Percentiles rank a stretch among this genome's conserved stretches.
Evolutionary conservation across 1,284 basidiomycete genomes (phyloP).

Genomic region (Abortiporus biennis): DNA sequence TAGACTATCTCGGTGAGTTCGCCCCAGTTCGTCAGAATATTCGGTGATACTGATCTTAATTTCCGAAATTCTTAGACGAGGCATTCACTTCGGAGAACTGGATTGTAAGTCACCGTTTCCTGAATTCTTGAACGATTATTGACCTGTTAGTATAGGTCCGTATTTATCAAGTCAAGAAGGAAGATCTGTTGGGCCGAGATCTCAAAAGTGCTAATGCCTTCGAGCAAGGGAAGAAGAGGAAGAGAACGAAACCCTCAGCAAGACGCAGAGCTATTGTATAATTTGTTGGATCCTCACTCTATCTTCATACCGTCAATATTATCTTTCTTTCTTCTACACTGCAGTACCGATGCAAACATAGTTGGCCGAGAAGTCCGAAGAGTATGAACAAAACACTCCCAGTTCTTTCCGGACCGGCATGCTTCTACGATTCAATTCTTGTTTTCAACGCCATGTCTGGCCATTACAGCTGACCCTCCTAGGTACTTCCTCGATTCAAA

Average conservation of each 20-base stretch:
- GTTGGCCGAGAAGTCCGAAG: no score
- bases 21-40: constrained; percentile 1
- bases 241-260: constrained; percentile 59
- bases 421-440: no score
- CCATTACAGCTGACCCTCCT: no score
- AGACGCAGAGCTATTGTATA: constrained; percentile 48
- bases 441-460: no score
- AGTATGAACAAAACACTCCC: no score
- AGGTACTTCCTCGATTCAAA: no score
- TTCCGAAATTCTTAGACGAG: constrained; percentile 55
- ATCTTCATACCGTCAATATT: constrained; percentile 2
- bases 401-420: no score
- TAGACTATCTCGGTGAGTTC: constrained; percentile 79
- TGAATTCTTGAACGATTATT: constrained; percentile 3
- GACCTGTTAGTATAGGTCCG: constrained; percentile 51
- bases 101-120: constrained; percentile 65
- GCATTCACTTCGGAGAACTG: constrained; percentile 98
- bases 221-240: constrained; percentile 80
- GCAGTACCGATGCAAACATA: no score
- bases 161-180: constrained; percentile 95
- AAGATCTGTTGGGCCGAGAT: constrained; percentile 87
- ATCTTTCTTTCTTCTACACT: background rate
- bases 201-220: constrained; percentile 86
- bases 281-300: constrained; percentile 7
- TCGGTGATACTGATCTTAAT: constrained; percentile 1